A percentile compares a stretch with the other conserved stretches of the same genome.
Conservation (phyloP, 2,329 filamentous ascomycete species). For the Massarina eburnea region DNA sequence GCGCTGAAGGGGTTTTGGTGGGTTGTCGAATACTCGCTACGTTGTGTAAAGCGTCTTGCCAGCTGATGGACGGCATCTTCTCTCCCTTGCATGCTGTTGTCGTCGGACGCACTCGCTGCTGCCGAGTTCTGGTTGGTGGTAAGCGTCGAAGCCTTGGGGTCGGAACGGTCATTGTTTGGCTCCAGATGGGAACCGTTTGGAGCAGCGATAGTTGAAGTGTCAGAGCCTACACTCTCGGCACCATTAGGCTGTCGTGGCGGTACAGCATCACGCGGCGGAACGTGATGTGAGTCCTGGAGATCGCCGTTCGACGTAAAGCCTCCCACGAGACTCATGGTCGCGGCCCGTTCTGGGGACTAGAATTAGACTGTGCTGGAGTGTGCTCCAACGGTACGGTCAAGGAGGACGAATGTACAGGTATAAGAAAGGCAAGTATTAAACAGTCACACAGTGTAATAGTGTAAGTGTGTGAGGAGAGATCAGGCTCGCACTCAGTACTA, state of each 20-base stretch:
- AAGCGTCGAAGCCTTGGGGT: constrained; percentile 21
- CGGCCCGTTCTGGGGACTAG: background rate
- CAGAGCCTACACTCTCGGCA: constrained; percentile 16
- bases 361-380: background rate
- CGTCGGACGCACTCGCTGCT: constrained; percentile 13
- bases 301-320: constrained; percentile 49
- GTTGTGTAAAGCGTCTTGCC: constrained; percentile 45
- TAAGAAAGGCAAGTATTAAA: background rate
- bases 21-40: constrained; percentile 43
- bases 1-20: constrained; percentile 43
- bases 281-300: constrained; percentile 39
- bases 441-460: background rate
- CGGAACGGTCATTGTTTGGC: constrained; percentile 13
- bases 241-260: constrained; percentile 20
- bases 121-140: constrained; percentile 23
- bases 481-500: too few relatives aligned
- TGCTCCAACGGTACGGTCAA: background rate
- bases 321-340: constrained; percentile 46
- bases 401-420: background rate
- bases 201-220: constrained; percentile 35
- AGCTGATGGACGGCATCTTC: constrained; percentile 44
- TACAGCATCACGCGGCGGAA: constrained; percentile 30
- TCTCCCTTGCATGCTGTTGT: constrained; percentile 26
- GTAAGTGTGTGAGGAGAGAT: background rate
- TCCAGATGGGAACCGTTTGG: constrained; percentile 23